Base-by-base conservation (phyloP, 306 rosid species). In the Purshia tridentata region DNA sequence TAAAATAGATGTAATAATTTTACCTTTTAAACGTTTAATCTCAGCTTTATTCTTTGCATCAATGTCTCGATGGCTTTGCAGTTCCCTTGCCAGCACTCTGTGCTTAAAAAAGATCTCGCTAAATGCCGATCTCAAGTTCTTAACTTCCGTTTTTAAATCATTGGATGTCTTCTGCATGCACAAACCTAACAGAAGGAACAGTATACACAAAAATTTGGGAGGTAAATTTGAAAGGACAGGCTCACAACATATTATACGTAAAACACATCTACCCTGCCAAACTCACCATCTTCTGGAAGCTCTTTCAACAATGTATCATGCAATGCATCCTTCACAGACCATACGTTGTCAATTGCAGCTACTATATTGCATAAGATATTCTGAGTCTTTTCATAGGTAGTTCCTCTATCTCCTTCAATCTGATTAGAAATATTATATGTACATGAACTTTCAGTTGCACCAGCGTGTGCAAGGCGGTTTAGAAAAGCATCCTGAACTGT, bases 361-460 rank as follows among this genome's bases (percentile, higher is more conserved):
- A 77, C 59, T 20, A 87, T 52, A 75, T 88, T 84, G 40, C 56
- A 59, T 80, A 87, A 66, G 67, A 82, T 81, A 61, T 75, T 82
- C 79, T 78, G 79, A 72, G 85, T 79, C 66, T 79, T 80, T 66
- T 83, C 86, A 52, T 57, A 48, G 29, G 76, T 62, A 52, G 55
- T 67, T 69, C 76, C 81, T 51, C 70, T 69, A 63, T 81, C 82
- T 61, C 78, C 88, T 81, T 87, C 90, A 83, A 76, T 77, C 78
- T 75, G 81, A 45, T 75, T 77, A 62, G 75, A 62, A 6, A 51
- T 76, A 68, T 74, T 56, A 81, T 63, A 53, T 4, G 82, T 54
- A 29, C 92, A 90, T 55, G 97, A 89, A 81, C 84, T 90, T 87
- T 92, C 91, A 52, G 97, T 93, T n/a, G 98, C 98, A 73, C 92